Evolutionary conservation across 2,329 filamentous ascomycete genomes (phyloP).

Genomic region (Aplosporella prunicola): DNA sequence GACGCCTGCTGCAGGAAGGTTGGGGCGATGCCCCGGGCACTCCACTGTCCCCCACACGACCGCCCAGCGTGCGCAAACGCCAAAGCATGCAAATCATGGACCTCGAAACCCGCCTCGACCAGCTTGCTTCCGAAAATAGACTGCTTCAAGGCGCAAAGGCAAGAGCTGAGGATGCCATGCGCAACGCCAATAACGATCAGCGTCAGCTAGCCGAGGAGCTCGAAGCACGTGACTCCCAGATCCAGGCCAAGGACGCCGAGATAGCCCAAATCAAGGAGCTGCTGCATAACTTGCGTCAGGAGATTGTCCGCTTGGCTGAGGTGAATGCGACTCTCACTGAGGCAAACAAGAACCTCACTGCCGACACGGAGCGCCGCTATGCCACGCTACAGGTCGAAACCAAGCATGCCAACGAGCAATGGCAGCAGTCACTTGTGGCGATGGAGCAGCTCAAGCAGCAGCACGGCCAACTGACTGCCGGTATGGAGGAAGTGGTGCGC

Average conservation of each 20-base stretch:
- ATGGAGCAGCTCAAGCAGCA: conserved; percentile 58
- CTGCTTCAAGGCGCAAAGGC: conserved; percentile 63
- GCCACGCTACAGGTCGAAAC: conserved; percentile 58
- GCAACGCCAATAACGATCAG: conserved; percentile 44
- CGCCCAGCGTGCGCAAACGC: conserved; percentile 89
- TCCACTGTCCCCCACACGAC: conserved; percentile 84
- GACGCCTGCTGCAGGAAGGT: conserved; percentile 59
- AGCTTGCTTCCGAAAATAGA: conserved; percentile 76
- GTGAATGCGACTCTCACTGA: conserved; percentile 72
- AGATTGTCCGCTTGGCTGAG: conserved; percentile 70
- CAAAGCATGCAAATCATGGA: conserved; percentile 95
- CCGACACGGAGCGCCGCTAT: conserved; percentile 66
- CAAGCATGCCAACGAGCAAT: conserved; percentile 42
- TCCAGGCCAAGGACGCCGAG: conserved; percentile 77
- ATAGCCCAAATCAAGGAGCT: conserved; percentile 74
- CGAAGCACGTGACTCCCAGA: conserved; percentile 55
- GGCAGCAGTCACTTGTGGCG: conserved; percentile 54
- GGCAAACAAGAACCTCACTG: conserved; percentile 66
- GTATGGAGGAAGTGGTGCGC: conserved; percentile 52
- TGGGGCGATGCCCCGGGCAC: conserved; percentile 85
- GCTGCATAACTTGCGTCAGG: conserved; percentile 69
- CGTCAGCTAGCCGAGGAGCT: conserved; percentile 42
- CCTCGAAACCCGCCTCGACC: conserved; percentile 75
- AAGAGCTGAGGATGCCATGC: conserved; percentile 57
- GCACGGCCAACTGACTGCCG: conserved; percentile 52